phyloP scores from a whole-genome alignment of 257 asterid genomes.

The Schizonepeta tenuifolia region DNA sequence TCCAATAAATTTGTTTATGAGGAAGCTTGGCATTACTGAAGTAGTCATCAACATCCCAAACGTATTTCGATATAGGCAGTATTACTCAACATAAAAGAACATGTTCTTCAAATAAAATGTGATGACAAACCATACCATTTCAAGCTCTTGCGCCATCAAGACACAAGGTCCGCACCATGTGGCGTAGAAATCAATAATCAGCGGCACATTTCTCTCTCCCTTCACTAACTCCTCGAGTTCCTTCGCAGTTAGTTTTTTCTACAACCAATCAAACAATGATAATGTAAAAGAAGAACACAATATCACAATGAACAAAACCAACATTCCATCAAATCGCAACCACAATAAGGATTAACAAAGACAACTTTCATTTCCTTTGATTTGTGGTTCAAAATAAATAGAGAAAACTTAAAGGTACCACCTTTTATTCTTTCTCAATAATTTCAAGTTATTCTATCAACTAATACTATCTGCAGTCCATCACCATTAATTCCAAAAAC shows the following conservation, averaged over 20 bases:
- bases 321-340: constrained; percentile 4
- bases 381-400: constrained; percentile 2
- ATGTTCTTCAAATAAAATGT: constrained; percentile 16
- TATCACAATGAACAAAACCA: not conserved
- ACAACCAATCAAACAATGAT: constrained; percentile 26
- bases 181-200: constrained; percentile 88
- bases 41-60: not conserved
- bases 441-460: not conserved
- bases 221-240: constrained; percentile 81
- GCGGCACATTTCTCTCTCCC: constrained; percentile 83
- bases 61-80: not conserved
- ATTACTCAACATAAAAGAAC: not conserved
- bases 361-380: not conserved
- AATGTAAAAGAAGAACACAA: not conserved
- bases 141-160: constrained; percentile 98
- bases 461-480: not conserved
- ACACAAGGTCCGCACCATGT: constrained; percentile 99
- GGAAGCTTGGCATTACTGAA: not conserved
- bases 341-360: not conserved
- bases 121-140: constrained; percentile 67
- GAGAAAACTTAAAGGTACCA: not conserved
- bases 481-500: not conserved
- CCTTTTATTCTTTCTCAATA: not conserved
- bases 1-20: not conserved
- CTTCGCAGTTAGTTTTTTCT: constrained; percentile 83